Conservation (phyloP, 768 basidiomycete species). For the Kondoa subrosea region DNA sequence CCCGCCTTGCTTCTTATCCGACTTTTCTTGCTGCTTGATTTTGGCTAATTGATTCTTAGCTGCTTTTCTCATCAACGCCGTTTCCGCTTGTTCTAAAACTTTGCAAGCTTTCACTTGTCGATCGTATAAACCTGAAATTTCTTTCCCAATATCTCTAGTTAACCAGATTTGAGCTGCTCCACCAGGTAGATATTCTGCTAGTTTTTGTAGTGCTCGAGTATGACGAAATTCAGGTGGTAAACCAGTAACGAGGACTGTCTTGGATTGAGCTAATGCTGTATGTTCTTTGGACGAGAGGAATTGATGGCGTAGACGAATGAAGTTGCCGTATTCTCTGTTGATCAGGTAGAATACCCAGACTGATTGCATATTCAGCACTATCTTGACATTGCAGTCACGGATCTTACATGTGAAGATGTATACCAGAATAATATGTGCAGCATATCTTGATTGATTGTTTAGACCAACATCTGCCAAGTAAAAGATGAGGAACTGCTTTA, state of each 20-base stretch:
- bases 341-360: slow-evolving; percentile 7
- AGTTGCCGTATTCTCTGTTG: background rate
- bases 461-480: slow-evolving; percentile 11
- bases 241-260: slow-evolving; percentile 8
- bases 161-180: slow-evolving; percentile 84
- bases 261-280: background rate
- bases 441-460: slow-evolving; percentile 44
- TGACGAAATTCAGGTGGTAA: background rate
- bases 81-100: slow-evolving; percentile 76
- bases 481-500: background rate
- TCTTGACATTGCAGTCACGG: slow-evolving; percentile 28
- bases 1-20: slow-evolving; percentile 23
- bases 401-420: slow-evolving; percentile 56
- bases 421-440: slow-evolving; percentile 59
- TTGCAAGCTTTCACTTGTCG: slow-evolving; percentile 52
- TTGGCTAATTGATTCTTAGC: slow-evolving; percentile 45
- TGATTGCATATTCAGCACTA: background rate
- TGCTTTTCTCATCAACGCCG: slow-evolving; percentile 54
- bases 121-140: slow-evolving; percentile 64
- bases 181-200: slow-evolving; percentile 46
- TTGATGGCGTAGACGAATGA: background rate
- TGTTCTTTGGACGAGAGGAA: slow-evolving; percentile 2
- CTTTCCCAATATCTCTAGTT: slow-evolving; percentile 55
- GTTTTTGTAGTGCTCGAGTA: slow-evolving; percentile 56
- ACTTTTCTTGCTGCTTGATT: slow-evolving; percentile 27